Percentiles rank a stretch among this genome's conserved stretches.
phyloP scores from a whole-genome alignment of 768 basidiomycete genomes.

The Panellus pusillus region DNA sequence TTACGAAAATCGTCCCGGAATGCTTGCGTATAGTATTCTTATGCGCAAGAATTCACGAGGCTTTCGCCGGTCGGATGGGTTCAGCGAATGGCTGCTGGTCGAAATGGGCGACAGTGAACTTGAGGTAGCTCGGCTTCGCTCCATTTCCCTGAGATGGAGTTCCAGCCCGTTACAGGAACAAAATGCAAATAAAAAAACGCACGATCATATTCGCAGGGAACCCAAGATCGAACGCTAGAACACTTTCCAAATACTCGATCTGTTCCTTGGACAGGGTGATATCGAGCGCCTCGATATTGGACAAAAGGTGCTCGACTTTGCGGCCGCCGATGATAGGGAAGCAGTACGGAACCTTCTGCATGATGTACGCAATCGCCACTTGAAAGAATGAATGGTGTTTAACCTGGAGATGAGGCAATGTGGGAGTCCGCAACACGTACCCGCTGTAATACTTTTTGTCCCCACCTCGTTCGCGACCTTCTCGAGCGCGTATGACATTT shows the following conservation, averaged over 20 bases:
- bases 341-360: constrained; percentile 34
- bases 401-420: too few relatives aligned
- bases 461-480: constrained; percentile 40
- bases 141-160: background rate
- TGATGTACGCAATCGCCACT: constrained; percentile 46
- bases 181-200: constrained; percentile 9
- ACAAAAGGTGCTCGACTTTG: constrained; percentile 43
- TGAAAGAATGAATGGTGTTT: too few relatives aligned
- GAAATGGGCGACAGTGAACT: too few relatives aligned
- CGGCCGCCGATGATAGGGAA: constrained; percentile 40
- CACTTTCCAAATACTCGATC: constrained; percentile 36
- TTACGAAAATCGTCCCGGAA: too few relatives aligned
- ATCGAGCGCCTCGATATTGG: constrained; percentile 44
- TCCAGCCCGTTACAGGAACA: too few relatives aligned
- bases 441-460: constrained; percentile 32
- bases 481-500: constrained; percentile 34
- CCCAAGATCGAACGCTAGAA: constrained; percentile 14
- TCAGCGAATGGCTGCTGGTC: too few relatives aligned
- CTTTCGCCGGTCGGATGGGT: too few relatives aligned
- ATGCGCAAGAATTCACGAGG: too few relatives aligned
- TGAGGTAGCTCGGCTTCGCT: background rate
- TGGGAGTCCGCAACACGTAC: too few relatives aligned
- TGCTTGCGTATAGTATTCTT: too few relatives aligned
- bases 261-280: constrained; percentile 40
- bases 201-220: constrained; percentile 4